These are phyloP conservation scores for Claviceps sp. DNA, from an alignment of 2,329 filamentous ascomycete genomes.

Conservation along the genomic window DNA sequence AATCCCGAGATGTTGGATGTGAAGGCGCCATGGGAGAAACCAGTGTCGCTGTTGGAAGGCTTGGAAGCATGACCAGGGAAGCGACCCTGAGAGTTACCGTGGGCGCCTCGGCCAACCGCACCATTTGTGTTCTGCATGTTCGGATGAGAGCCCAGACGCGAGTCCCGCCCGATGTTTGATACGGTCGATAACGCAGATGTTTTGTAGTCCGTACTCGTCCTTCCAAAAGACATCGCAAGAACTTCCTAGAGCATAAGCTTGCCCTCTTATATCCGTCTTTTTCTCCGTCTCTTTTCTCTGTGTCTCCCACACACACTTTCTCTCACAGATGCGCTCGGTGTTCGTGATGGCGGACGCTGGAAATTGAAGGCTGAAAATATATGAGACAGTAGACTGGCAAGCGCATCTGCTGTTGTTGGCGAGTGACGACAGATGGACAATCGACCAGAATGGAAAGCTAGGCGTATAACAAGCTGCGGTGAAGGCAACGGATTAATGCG, in stretches of 20 bases:
- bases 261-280: not conserved
- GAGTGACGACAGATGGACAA: not conserved
- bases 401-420: not conserved
- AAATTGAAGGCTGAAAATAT: not conserved
- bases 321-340: not conserved
- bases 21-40: slow-evolving; percentile 88
- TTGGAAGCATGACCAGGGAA: slow-evolving; percentile 63
- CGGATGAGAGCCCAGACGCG: slow-evolving; percentile 73
- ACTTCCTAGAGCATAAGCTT: not conserved
- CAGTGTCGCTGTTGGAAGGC: slow-evolving; percentile 70
- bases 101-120: slow-evolving; percentile 32
- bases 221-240: slow-evolving; percentile 31
- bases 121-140: slow-evolving; percentile 81
- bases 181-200: slow-evolving; percentile 73
- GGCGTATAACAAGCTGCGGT: not conserved
- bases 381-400: not conserved
- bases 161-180: slow-evolving; percentile 68
- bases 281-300: not conserved
- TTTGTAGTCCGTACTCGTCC: slow-evolving; percentile 52
- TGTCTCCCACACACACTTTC: not conserved
- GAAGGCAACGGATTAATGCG: not conserved
- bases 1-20: slow-evolving; percentile 77
- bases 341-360: not conserved
- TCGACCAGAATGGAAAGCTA: not conserved
- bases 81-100: slow-evolving; percentile 42